Conservation (phyloP, 75 land plant genomes). For the Gnetum montanum region DNA sequence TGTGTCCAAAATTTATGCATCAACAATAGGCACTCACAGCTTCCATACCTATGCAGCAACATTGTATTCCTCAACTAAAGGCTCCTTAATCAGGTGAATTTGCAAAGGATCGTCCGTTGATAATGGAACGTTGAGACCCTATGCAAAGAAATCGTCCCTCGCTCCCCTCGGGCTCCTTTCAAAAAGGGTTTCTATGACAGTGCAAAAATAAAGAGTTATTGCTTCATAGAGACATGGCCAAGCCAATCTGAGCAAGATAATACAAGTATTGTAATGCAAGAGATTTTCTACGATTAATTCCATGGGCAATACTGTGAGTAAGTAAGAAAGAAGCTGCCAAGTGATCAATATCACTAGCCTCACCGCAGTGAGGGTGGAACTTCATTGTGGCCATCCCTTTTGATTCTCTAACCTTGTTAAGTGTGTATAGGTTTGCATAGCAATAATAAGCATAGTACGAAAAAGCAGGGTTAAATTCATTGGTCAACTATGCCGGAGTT, state of each 20-base stretch:
- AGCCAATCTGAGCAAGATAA: conserved; percentile 85
- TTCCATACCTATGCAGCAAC: conserved; percentile 95
- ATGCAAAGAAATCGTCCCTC: conserved; percentile 84
- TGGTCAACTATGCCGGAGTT: conserved; percentile 88
- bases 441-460: conserved; percentile 97
- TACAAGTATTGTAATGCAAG: conserved; percentile 95
- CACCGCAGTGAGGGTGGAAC: conserved; percentile 96
- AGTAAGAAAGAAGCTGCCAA: conserved; percentile 90
- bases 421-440: conserved; percentile 83
- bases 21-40: too few species aligned
- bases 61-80: conserved; percentile 95
- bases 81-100: conserved; percentile 98
- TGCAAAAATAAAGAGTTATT: conserved; percentile 95
- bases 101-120: conserved; percentile 99
- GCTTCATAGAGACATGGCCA: conserved; percentile 98
- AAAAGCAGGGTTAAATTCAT: conserved; percentile 87
- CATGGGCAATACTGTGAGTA: conserved; percentile 87
- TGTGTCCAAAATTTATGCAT: too few species aligned
- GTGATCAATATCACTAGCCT: conserved; percentile 98
- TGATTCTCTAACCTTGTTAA: conserved; percentile 97
- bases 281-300: conserved; percentile 91
- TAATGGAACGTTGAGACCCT: conserved; percentile 95
- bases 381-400: conserved; percentile 90
- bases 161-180: too few species aligned
- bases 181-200: conserved; percentile 95